A percentile compares a stretch with the other conserved stretches of the same genome.
phyloP scores from a whole-genome alignment of 441 rosid genomes.

The Croton laevigatus region DNA sequence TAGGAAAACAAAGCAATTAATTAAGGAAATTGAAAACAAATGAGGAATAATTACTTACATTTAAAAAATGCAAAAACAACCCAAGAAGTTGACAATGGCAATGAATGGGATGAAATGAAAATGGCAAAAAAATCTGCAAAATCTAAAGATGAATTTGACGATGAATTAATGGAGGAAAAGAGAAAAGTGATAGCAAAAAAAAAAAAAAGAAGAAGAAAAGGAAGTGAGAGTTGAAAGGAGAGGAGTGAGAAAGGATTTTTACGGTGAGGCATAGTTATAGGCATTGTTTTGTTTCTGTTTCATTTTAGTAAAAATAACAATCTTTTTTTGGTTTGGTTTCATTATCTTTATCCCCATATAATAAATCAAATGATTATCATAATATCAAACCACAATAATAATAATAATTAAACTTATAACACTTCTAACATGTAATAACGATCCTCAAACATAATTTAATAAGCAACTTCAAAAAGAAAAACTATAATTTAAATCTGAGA shows the following conservation, averaged over 20 bases:
- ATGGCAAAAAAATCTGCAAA: background rate
- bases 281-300: conserved; percentile 24
- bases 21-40: background rate
- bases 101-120: background rate
- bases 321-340: background rate
- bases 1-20: background rate
- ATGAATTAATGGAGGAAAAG: background rate
- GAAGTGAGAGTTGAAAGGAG: background rate
- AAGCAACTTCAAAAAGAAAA: no score
- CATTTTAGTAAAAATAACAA: conserved; percentile 1
- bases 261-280: conserved; percentile 32
- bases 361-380: no score
- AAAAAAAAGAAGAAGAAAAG: background rate
- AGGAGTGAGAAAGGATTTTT: conserved; percentile 1
- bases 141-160: background rate
- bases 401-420: no score
- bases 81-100: background rate
- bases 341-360: background rate
- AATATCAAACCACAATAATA: background rate
- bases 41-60: background rate
- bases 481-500: no score
- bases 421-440: no score
- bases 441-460: no score
- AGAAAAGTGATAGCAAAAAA: background rate
- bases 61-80: background rate